Percentiles rank a stretch among this genome's conserved stretches.
phyloP scores from a whole-genome alignment of 2,329 filamentous ascomycete genomes.

The Sodiomyces alkalinus region DNA sequence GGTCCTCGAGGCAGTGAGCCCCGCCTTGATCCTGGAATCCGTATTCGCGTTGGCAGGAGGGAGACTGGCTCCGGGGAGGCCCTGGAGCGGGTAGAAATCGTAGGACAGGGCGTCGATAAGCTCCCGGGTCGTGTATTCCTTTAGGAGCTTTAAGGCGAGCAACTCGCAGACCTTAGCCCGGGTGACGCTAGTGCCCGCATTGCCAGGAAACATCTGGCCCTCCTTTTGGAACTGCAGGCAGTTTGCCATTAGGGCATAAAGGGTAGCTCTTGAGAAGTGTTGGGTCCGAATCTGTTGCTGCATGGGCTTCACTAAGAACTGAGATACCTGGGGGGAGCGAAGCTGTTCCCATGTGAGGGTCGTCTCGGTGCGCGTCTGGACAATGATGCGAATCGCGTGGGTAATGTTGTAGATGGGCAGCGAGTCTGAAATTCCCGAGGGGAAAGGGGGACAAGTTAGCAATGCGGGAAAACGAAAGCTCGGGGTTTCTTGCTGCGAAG shows the following conservation, averaged over 20 bases:
- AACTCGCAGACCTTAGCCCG: conserved; percentile 82
- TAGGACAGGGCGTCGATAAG: conserved; percentile 90
- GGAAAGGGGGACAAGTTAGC: conserved; percentile 11
- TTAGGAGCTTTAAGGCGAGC: conserved; percentile 74
- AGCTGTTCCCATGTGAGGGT: conserved; percentile 90
- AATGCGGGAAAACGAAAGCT: not conserved
- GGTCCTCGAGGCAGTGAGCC: conserved; percentile 53
- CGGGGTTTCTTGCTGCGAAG: not conserved
- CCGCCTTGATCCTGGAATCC: conserved; percentile 25
- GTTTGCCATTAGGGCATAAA: conserved; percentile 87
- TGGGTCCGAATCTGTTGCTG: conserved; percentile 72
- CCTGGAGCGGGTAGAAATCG: conserved; percentile 86
- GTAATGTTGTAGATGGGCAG: conserved; percentile 84
- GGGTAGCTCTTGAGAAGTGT: conserved; percentile 71
- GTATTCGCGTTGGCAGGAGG: conserved; percentile 17
- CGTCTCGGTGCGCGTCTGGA: conserved; percentile 77
- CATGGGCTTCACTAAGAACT: conserved; percentile 91
- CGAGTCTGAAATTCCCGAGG: conserved; percentile 42
- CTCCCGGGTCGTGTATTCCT: conserved; percentile 78
- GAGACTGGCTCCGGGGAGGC: conserved; percentile 38
- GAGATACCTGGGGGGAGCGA: conserved; percentile 86
- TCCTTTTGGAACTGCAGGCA: conserved; percentile 89
- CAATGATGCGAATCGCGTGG: conserved; percentile 73
- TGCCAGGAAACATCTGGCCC: conserved; percentile 64
- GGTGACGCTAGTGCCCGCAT: conserved; percentile 69